Evolutionary conservation across 2,329 filamentous ascomycete genomes (phyloP).

Genomic region (Fusarium siculi): DNA sequence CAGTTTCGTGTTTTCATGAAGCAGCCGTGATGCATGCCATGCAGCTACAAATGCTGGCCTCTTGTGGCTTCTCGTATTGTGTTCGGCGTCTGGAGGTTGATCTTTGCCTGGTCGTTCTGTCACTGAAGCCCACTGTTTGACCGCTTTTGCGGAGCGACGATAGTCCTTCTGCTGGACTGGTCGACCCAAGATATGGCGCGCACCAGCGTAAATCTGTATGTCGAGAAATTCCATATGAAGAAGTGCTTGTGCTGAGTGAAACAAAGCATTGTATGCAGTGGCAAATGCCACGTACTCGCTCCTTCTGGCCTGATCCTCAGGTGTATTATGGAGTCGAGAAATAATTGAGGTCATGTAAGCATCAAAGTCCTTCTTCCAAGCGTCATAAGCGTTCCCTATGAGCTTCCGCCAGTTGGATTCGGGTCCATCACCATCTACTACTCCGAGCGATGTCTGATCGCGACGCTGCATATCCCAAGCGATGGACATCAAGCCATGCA

Average conservation of each 20-base stretch:
- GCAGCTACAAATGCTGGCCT: not conserved
- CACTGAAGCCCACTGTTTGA: not conserved
- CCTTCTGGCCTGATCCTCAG: not conserved
- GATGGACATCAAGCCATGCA: conserved; percentile 72
- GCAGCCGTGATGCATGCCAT: not conserved
- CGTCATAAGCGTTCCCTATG: not conserved
- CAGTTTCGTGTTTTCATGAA: conserved; percentile 2
- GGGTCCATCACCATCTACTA: not conserved
- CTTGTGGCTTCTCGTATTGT: not conserved
- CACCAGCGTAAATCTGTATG: conserved; percentile 1
- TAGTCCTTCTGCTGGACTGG: conserved; percentile 6
- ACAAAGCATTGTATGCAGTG: not conserved
- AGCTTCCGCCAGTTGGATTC: not conserved
- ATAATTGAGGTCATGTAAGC: not conserved
- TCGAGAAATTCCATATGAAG: conserved; percentile 5
- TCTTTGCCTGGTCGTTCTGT: not conserved
- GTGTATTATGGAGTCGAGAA: not conserved
- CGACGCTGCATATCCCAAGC: conserved; percentile 70
- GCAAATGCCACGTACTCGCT: conserved; percentile 3
- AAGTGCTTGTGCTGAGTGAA: not conserved
- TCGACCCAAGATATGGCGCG: not conserved
- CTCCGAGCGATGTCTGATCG: conserved; percentile 67
- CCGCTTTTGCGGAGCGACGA: not conserved
- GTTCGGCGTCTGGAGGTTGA: not conserved
- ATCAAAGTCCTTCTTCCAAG: not conserved